Percentiles rank a stretch among this genome's conserved stretches.
These are phyloP conservation scores for Hypoxylon sp. DNA, from an alignment of 2,329 filamentous ascomycete species.

Conservation along the genomic window DNA sequence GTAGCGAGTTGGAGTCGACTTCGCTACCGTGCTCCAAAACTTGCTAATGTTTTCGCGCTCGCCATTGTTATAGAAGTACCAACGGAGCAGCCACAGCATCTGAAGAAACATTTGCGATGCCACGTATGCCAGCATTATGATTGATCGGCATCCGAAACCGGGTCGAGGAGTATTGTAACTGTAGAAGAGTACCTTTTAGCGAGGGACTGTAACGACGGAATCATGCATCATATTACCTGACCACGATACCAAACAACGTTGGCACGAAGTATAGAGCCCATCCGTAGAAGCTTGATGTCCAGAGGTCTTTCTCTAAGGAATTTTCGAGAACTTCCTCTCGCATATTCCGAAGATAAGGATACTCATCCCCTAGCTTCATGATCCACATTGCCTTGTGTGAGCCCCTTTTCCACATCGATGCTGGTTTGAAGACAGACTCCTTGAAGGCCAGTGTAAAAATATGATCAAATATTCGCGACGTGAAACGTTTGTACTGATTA, in stretches of 20 bases:
- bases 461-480: neutral
- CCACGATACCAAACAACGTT: constrained; percentile 15
- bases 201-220: neutral
- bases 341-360: constrained; percentile 12
- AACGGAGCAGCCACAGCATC: constrained; percentile 16
- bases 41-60: neutral
- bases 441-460: constrained; percentile 15
- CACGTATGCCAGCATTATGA: constrained; percentile 19
- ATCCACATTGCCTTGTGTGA: constrained; percentile 26
- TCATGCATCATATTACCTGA: constrained; percentile 20
- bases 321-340: constrained; percentile 18
- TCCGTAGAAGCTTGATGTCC: constrained; percentile 11
- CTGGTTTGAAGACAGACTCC: constrained; percentile 15
- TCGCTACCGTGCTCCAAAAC: neutral
- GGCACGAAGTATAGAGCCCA: constrained; percentile 26
- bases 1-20: neutral
- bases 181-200: neutral
- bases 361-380: constrained; percentile 15
- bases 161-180: constrained; percentile 26
- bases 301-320: constrained; percentile 12
- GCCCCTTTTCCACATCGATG: constrained; percentile 34
- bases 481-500: neutral
- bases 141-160: constrained; percentile 27
- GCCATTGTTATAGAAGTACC: constrained; percentile 1
- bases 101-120: constrained; percentile 24